Evolutionary conservation across 805 yeast species (phyloP).

Genomic region (Candida ulmi): DNA sequence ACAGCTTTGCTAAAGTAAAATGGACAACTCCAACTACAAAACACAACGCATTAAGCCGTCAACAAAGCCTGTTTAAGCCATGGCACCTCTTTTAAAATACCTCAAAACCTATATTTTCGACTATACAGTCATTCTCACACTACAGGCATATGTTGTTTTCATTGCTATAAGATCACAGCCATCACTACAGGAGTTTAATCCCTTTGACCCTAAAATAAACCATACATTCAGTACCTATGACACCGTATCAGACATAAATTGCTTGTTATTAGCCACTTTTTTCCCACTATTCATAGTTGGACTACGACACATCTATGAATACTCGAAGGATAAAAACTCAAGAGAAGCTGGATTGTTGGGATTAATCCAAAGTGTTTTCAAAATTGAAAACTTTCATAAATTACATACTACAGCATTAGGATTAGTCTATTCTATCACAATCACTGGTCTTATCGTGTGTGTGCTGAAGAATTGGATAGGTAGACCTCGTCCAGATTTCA

Average conservation of each 20-base stretch:
- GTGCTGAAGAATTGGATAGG: constrained; percentile 78
- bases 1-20: no score
- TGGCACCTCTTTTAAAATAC: not conserved
- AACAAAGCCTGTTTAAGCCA: no score
- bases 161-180: constrained; percentile 4
- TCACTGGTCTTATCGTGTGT: constrained; percentile 14
- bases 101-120: not conserved
- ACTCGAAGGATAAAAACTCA: not conserved
- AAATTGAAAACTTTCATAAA: constrained; percentile 7
- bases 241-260: constrained; percentile 3
- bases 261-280: not conserved
- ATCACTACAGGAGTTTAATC: constrained; percentile 4
- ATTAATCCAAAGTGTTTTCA: not conserved
- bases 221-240: constrained; percentile 1
- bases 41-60: no score
- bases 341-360: not conserved
- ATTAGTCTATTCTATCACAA: constrained; percentile 6
- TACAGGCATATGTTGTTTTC: constrained; percentile 2
- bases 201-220: constrained; percentile 9
- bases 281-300: constrained; percentile 1
- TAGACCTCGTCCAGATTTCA: constrained; percentile 84
- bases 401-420: constrained; percentile 11
- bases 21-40: no score
- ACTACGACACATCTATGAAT: not conserved
- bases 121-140: constrained; percentile 1